phyloP scores from a whole-genome alignment of 208 protist species.

The Ichthyophonus hoferi region DNA sequence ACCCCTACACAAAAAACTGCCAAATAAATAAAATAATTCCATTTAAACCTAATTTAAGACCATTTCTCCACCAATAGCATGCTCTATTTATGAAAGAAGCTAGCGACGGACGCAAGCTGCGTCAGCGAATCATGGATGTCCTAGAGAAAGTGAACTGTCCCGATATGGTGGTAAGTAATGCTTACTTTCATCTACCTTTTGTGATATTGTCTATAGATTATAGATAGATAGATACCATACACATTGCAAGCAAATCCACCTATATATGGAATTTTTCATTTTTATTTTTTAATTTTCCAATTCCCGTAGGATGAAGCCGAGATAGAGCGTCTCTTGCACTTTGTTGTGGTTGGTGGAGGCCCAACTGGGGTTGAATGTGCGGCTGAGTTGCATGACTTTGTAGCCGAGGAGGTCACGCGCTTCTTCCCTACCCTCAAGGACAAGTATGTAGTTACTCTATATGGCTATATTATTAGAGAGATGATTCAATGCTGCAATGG shows the following conservation, averaged over 20 bases:
- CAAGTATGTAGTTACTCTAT: no score
- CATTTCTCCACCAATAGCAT: not conserved
- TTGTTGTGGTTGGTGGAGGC: conserved; percentile 69
- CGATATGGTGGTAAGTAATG: not conserved
- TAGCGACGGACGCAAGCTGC: not conserved
- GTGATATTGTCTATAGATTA: no score
- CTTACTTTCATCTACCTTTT: no score
- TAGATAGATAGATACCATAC: no score
- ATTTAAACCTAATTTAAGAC: no score
- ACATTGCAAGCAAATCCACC: no score
- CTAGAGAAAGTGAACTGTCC: conserved; percentile 22
- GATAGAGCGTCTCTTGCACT: conserved; percentile 49
- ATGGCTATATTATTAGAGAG: no score
- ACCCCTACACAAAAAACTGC: no score
- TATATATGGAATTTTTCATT: no score
- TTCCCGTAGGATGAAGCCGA: conserved; percentile 51
- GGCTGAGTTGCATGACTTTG: conserved; percentile 62
- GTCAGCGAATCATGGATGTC: conserved; percentile 23
- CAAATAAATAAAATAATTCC: no score
- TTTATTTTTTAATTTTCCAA: no score
- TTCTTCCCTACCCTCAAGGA: conserved; percentile 33
- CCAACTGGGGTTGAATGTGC: conserved; percentile 67
- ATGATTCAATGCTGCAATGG: no score
- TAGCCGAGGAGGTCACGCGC: conserved; percentile 45
- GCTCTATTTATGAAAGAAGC: conserved; percentile 29